Base-by-base conservation (phyloP, 768 basidiomycete genomes). In the Pleurotus salmoneostramineus region DNA sequence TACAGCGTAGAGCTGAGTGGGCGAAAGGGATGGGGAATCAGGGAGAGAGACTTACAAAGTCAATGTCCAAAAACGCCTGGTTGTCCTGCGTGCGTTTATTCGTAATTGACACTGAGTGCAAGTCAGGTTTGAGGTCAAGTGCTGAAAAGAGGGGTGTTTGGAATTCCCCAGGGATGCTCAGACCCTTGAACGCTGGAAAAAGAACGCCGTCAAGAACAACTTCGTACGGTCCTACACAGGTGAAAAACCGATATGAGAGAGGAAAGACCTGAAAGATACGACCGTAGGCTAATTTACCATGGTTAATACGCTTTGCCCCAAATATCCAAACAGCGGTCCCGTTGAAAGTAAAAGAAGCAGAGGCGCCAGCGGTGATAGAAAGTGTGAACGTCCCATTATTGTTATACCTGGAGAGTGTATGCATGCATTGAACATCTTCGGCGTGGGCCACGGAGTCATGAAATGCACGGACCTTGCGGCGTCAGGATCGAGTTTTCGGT, bases 321-420 rank as follows among this genome's bases (percentile, higher is more conserved):
- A 42, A 43, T 51, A 50, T 44, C 37, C 57, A 50, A 8, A 51
- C 34, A 14, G 57, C 51, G 3, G 50, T 59, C 7, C 58, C 58
- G 32, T 59, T 59, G 43, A 59, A 59, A 1, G 42, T 45, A 45
- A 59, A 56, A 15, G 50, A 40, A 5, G 58, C 58, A 2, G 50
- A 46, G 6, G 58, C 11, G 31, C 40, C 50, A 7, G 40, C 43
- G 27, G 40, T 34, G 5, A 32, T 56, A 3, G 49, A 34, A 3
- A 59, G 17, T 5, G 43, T 59, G 42, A 59, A 59, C 8, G 57
- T 58, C 6, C 57, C 57, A 27, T 43, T 43, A 27, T 58, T 52
- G 37, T 14, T 37, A 31, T 52, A 50, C 21, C 57, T 58, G 11
- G 49, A n/a, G 1, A 58, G 32, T 7, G 50, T 27, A 40, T 45